phyloP scores from a whole-genome alignment of 345 rosid species.

The Lepidium sativum region DNA sequence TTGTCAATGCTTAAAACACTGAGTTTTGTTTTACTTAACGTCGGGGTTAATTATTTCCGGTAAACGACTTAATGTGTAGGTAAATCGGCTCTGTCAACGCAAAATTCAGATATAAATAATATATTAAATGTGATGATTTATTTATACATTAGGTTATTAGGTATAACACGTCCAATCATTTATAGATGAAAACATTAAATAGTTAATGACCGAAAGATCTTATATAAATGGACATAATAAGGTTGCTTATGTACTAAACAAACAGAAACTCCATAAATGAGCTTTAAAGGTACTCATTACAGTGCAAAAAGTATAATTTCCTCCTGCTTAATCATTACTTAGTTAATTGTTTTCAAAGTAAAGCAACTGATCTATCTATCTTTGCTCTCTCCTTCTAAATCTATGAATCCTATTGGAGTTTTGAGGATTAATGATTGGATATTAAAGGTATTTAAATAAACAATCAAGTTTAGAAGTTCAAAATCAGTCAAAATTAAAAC shows the following conservation, averaged over 20 bases:
- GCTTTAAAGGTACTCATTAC: constrained; percentile 26
- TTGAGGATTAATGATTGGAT: constrained; percentile 1
- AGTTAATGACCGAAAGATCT: background rate
- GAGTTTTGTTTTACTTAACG: no score
- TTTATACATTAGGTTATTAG: background rate
- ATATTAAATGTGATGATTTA: background rate
- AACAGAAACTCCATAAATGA: constrained; percentile 7
- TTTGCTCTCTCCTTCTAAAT: background rate
- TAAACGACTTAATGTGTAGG: no score
- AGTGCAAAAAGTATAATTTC: constrained; percentile 4
- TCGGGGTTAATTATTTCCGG: no score
- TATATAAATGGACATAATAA: background rate
- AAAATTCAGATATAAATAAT: no score
- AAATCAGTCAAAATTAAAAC: background rate
- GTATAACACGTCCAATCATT: background rate
- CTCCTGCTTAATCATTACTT: background rate
- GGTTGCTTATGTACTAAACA: constrained; percentile 7
- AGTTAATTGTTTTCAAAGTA: constrained; percentile 9
- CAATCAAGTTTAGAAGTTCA: constrained; percentile 1
- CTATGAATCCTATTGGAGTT: background rate
- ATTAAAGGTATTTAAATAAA: background rate
- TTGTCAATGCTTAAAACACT: no score
- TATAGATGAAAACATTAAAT: background rate
- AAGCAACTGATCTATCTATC: constrained; percentile 13
- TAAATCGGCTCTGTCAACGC: no score